phyloP scores from a whole-genome alignment of 176 grass and related monocot genomes.

The Avena eriantha region DNA sequence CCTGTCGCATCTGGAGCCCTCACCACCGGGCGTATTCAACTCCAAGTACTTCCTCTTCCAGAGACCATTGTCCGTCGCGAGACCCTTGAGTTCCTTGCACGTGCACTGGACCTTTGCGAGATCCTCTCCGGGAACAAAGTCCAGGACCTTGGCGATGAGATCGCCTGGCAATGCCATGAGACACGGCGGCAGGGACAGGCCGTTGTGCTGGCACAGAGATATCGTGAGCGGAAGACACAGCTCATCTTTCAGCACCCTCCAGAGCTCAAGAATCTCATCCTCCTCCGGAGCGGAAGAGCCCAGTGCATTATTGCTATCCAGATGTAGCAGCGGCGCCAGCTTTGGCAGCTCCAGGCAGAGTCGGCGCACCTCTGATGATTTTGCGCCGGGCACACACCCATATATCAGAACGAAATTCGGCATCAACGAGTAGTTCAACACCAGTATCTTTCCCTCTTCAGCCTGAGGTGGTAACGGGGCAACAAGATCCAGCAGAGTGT shows the following conservation, averaged over 20 bases:
- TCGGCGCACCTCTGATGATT: constrained; percentile 42
- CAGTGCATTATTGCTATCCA: constrained; percentile 51
- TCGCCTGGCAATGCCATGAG: constrained; percentile 77
- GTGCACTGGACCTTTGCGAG: constrained; percentile 58
- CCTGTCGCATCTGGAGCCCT: constrained; percentile 19
- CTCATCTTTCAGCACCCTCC: constrained; percentile 71
- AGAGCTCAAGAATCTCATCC: constrained; percentile 59
- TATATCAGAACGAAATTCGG: constrained; percentile 64
- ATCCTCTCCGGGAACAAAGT: constrained; percentile 55
- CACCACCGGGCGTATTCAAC: constrained; percentile 17
- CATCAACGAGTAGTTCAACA: constrained; percentile 69
- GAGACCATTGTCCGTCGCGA: constrained; percentile 70
- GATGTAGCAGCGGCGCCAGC: constrained; percentile 59
- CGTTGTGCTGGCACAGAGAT: constrained; percentile 60
- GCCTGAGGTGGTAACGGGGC: background rate
- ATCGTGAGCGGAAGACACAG: constrained; percentile 70
- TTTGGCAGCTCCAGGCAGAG: constrained; percentile 67
- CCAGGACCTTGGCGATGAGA: constrained; percentile 70
- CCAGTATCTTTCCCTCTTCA: constrained; percentile 49
- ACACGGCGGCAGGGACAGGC: constrained; percentile 63
- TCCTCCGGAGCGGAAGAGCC: constrained; percentile 30
- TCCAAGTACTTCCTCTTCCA: constrained; percentile 69
- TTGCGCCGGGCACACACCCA: constrained; percentile 47
- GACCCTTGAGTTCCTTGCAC: constrained; percentile 72
- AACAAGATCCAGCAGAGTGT: constrained; percentile 55